Evolutionary conservation across 129 eudicot species (phyloP).

Genomic region (Tagetes patula): DNA sequence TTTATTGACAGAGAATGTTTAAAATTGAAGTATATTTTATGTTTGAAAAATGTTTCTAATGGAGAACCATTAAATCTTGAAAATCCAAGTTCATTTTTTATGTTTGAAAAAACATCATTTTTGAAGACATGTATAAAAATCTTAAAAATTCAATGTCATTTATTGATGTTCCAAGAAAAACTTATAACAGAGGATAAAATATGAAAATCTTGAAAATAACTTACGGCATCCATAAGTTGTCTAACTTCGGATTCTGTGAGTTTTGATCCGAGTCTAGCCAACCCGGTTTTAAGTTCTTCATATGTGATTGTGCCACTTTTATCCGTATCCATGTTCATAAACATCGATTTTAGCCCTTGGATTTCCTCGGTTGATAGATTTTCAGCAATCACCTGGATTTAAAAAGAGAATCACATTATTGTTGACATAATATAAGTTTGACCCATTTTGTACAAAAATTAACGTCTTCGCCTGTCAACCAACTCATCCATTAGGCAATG

Average conservation of each 20-base stretch:
- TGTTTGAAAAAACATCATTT: neutral
- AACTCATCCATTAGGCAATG: neutral
- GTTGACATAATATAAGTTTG: neutral
- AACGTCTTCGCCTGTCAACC: neutral
- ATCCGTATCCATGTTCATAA: conserved; percentile 86
- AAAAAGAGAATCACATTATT: neutral
- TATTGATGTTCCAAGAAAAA: neutral
- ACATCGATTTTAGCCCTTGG: conserved; percentile 90
- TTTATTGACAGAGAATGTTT: too few species aligned
- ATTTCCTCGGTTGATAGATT: conserved; percentile 83
- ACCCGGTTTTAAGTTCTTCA: conserved; percentile 79
- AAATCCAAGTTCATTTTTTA: neutral
- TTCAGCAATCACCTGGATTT: conserved; percentile 81
- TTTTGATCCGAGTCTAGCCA: conserved; percentile 92
- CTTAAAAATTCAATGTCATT: neutral
- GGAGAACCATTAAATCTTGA: neutral
- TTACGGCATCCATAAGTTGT: conserved; percentile 97
- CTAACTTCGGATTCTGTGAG: conserved; percentile 86
- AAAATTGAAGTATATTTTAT: neutral
- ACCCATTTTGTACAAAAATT: neutral
- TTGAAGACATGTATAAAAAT: neutral
- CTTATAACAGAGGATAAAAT: neutral
- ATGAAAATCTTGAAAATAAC: conserved; percentile 4
- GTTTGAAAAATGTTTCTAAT: neutral
- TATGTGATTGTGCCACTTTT: conserved; percentile 83